Conservation (phyloP, 1,284 basidiomycete species). For the Moesziomyces sp. region DNA sequence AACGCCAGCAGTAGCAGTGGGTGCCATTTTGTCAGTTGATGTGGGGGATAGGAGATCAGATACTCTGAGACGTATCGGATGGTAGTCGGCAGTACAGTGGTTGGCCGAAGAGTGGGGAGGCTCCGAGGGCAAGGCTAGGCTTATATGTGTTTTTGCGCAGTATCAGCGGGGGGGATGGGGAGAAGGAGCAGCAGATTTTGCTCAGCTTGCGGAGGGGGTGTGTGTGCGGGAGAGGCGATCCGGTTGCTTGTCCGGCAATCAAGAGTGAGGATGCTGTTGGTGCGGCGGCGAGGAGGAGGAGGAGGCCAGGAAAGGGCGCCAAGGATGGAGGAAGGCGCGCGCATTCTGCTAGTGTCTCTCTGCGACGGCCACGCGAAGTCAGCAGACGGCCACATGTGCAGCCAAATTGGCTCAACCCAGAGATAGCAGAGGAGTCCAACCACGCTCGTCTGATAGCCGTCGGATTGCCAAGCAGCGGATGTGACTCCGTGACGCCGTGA, state of each 20-base stretch:
- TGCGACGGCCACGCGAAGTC: background rate
- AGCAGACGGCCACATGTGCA: background rate
- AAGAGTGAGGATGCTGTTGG: constrained; percentile 2
- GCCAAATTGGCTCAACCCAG: constrained; percentile 25
- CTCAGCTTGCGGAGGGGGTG: background rate
- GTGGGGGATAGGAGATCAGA: background rate
- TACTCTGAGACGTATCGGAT: background rate
- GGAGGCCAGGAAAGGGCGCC: background rate
- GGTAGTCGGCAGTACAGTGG: background rate
- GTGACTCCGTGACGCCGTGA: background rate
- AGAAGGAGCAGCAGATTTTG: constrained; percentile 10
- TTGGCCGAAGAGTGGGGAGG: background rate
- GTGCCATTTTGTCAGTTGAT: constrained; percentile 32
- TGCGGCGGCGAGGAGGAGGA: background rate
- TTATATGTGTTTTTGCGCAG: constrained; percentile 21
- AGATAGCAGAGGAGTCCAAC: background rate
- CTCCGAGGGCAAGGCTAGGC: background rate
- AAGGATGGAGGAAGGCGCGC: background rate
- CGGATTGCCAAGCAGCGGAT: background rate
- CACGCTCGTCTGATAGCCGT: background rate
- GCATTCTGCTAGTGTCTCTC: background rate
- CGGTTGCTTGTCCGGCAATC: constrained; percentile 40
- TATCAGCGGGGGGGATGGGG: constrained; percentile 2
- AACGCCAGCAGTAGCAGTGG: constrained; percentile 42
- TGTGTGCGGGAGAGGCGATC: background rate